phyloP scores from a whole-genome alignment of 2,329 filamentous ascomycete species.

The Colletotrichum godetiae region DNA sequence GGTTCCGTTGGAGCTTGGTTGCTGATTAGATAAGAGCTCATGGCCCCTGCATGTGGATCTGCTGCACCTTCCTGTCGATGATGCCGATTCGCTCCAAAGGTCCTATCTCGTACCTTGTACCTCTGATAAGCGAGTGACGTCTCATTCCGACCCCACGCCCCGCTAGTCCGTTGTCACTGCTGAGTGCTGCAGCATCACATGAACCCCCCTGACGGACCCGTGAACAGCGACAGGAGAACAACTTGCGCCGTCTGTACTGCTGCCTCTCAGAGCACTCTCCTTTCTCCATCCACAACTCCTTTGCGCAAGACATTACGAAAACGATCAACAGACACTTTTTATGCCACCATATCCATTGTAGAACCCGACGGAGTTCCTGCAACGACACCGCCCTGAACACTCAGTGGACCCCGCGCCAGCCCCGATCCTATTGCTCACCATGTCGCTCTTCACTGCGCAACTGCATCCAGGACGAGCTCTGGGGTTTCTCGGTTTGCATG shows the following conservation, averaged over 20 bases:
- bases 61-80: not conserved
- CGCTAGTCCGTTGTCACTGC: slow-evolving; percentile 32
- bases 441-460: slow-evolving; percentile 68
- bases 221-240: slow-evolving; percentile 1
- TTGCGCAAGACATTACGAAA: not conserved
- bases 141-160: slow-evolving; percentile 27
- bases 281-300: not conserved
- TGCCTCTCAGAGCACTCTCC: not conserved
- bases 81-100: not conserved
- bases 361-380: not conserved
- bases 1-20: not conserved
- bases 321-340: not conserved
- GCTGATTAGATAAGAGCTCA: slow-evolving; percentile 36
- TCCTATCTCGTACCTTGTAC: not conserved
- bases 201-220: slow-evolving; percentile 33
- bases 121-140: slow-evolving; percentile 29
- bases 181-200: slow-evolving; percentile 35
- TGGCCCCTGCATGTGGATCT: slow-evolving; percentile 5
- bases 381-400: slow-evolving; percentile 24
- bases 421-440: slow-evolving; percentile 38
- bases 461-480: slow-evolving; percentile 75
- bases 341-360: not conserved
- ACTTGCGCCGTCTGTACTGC: not conserved
- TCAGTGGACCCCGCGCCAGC: slow-evolving; percentile 29
- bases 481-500: slow-evolving; percentile 64